Base-by-base conservation (phyloP, 139 green algal species). In the Mesostigma viride region DNA sequence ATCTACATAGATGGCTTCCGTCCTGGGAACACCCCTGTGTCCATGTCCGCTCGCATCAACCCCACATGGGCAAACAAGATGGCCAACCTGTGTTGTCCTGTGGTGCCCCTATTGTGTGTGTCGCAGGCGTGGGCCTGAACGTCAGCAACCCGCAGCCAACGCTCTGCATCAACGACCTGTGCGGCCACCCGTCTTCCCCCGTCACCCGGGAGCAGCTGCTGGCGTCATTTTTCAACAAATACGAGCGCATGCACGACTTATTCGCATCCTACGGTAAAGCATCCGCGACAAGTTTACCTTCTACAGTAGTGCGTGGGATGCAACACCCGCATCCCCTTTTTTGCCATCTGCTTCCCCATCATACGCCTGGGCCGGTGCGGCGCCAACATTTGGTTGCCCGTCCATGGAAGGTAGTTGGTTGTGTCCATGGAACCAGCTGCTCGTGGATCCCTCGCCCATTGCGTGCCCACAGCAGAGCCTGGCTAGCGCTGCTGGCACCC, bases 71-170 rank as follows among this genome's bases (percentile, higher is more conserved):
- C 56, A 62, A 32, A 20, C 11, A 62, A 31, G 26, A 11, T 11
- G 17, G 56, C 11, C 26, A 62, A 62, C 26, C 56, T 8, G 26
- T 11, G 14, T 28, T 11, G 56, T 11, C 8, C 26, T 31, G 11
- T 14, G 11, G 56, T 20, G 40, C 8, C 40, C 14, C 40, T 8
- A 51, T 24, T 24, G 11, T 11, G 56, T 28, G 14, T 11, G n/a
- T 2, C n/a, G 27, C 68, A 75, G 68, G 91, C 31, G 75, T 95
- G 1, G 91, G 91, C 0, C 46, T 97, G 4, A 97, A 97, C 68
- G 77, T 97, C 8, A 70, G 67, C 68, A 97, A 97, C 83, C 30
- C 58, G 14, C 33, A 87, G 30, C 91, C 91, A 26, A 96, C 89
- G 57, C 95, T 86, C 20, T 97, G 91, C 67, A 30, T 97, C 11